Percentiles rank a stretch among this genome's conserved stretches.
phyloP scores from a whole-genome alignment of 768 basidiomycete genomes.

The Hericium erinaceus region DNA sequence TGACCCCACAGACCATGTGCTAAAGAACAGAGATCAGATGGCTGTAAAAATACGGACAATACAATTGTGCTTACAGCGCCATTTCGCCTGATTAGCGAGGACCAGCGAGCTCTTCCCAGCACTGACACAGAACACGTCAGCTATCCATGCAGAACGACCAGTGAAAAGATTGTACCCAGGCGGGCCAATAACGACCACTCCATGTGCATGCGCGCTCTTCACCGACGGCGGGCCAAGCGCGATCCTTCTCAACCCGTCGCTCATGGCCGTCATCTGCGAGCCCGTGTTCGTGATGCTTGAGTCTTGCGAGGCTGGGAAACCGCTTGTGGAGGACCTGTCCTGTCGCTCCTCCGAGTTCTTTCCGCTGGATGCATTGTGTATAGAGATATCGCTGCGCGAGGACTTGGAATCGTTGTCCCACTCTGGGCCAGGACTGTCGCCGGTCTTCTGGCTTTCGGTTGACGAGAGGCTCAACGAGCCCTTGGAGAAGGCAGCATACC shows the following conservation, averaged over 20 bases:
- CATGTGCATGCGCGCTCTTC: constrained; percentile 39
- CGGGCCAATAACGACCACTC: constrained; percentile 53
- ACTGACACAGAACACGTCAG: constrained; percentile 20
- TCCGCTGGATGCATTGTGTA: background rate
- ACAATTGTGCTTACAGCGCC: constrained; percentile 40
- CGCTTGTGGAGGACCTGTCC: background rate
- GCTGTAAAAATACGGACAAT: background rate
- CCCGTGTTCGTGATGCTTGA: constrained; percentile 7
- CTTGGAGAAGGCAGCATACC: constrained; percentile 35
- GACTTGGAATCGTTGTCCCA: constrained; percentile 30
- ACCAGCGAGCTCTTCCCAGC: constrained; percentile 74
- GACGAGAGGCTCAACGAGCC: constrained; percentile 31
- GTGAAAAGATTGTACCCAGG: constrained; percentile 37
- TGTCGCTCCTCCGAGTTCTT: background rate
- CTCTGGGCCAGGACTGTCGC: constrained; percentile 6
- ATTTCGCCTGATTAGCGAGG: constrained; percentile 60
- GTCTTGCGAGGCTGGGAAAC: background rate
- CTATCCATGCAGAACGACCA: background rate
- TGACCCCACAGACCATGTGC: constrained; percentile 68
- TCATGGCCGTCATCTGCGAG: constrained; percentile 20
- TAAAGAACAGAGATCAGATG: constrained; percentile 1
- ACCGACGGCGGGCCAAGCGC: constrained; percentile 35
- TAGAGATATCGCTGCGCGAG: constrained; percentile 27
- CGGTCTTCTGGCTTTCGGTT: constrained; percentile 23
- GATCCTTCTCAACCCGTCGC: constrained; percentile 35